Conservation (phyloP, 345 rosid species). For the Pelargonium nanum region DNA sequence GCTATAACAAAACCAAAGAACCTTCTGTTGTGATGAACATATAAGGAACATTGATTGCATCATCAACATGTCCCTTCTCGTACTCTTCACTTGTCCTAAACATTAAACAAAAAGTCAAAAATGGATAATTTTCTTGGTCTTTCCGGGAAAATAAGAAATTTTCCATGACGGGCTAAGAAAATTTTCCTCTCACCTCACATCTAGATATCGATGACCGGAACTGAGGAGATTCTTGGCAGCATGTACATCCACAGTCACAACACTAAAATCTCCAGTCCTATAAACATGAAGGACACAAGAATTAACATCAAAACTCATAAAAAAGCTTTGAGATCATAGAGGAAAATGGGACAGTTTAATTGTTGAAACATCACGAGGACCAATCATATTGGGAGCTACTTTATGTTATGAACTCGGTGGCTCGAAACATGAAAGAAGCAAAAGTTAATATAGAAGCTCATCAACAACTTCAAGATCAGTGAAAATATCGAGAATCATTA, state of each 20-base stretch:
- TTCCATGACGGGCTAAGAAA: background rate
- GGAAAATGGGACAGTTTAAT: too few species aligned
- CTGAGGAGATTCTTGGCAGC: constrained; percentile 41
- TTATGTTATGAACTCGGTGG: too few species aligned
- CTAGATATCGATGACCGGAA: constrained; percentile 26
- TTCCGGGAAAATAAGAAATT: background rate
- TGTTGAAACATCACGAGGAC: too few species aligned
- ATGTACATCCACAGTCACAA: constrained; percentile 26
- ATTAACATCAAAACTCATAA: too few species aligned
- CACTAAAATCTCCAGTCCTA: too few species aligned
- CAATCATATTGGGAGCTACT: too few species aligned
- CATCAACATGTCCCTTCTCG: constrained; percentile 30
- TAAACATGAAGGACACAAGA: too few species aligned
- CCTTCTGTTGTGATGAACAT: constrained; percentile 44
- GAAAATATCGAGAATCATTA: too few species aligned
- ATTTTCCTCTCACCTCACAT: constrained; percentile 29
- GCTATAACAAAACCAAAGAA: background rate
- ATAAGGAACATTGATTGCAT: constrained; percentile 42
- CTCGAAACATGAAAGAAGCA: too few species aligned
- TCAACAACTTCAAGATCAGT: too few species aligned
- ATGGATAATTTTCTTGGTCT: background rate
- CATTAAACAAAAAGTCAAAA: background rate
- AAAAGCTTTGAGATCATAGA: too few species aligned
- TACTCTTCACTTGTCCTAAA: constrained; percentile 47
- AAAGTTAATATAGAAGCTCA: too few species aligned